Percentiles rank a stretch among this genome's conserved stretches.
Evolutionary conservation across 495 filamentous ascomycete species (phyloP).

Genomic region (Aspergillus avenaceus): DNA sequence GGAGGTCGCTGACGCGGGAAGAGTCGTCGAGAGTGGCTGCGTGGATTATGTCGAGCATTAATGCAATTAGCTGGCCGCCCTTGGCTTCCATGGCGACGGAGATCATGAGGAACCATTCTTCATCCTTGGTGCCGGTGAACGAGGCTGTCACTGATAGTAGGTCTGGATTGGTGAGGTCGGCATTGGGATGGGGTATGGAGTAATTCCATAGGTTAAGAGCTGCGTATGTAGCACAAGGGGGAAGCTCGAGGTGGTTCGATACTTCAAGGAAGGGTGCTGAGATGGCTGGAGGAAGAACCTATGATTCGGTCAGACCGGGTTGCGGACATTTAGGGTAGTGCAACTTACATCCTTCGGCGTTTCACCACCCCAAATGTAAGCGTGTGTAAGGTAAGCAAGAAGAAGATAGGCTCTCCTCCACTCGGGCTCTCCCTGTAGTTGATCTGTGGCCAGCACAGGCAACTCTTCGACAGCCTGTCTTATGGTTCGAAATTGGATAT

Average conservation of each 20-base stretch:
- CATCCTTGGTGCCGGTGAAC: slow-evolving; percentile 88
- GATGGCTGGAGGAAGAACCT: slow-evolving; percentile 78
- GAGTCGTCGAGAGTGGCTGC: slow-evolving; percentile 64
- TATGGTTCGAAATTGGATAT: slow-evolving; percentile 72
- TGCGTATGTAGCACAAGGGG: slow-evolving; percentile 90
- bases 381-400: slow-evolving; percentile 82
- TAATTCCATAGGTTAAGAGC: slow-evolving; percentile 92
- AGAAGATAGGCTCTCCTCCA: slow-evolving; percentile 88
- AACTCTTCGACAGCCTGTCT: slow-evolving; percentile 69
- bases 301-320: background rate
- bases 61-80: slow-evolving; percentile 73
- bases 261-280: slow-evolving; percentile 75
- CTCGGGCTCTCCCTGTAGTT: slow-evolving; percentile 73
- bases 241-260: slow-evolving; percentile 77
- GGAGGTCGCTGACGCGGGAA: slow-evolving; percentile 60
- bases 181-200: slow-evolving; percentile 64
- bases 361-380: slow-evolving; percentile 93
- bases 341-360: slow-evolving; percentile 63
- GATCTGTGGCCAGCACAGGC: slow-evolving; percentile 70
- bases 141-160: slow-evolving; percentile 78
- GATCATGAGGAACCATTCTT: slow-evolving; percentile 96
- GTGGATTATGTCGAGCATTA: slow-evolving; percentile 80
- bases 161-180: slow-evolving; percentile 73
- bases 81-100: slow-evolving; percentile 94
- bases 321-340: background rate